A percentile compares a stretch with the other conserved stretches of the same genome.
Evolutionary conservation across 352 stramenopile species (phyloP).

Genomic region (Phytophthora pseudosyringae): DNA sequence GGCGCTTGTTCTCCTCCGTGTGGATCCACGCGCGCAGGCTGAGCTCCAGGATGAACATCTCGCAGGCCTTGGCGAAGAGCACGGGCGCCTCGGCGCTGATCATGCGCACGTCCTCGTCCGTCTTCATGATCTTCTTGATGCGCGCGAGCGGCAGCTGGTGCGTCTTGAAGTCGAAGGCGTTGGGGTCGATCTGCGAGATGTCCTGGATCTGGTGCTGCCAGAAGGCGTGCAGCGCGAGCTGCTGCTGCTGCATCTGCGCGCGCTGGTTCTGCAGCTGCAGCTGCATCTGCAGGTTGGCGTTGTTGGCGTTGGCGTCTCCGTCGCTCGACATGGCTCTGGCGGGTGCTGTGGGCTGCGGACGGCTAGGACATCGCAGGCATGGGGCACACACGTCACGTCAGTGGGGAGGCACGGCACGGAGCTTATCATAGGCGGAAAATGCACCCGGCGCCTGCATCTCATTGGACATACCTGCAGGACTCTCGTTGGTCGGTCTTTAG

Average conservation of each 20-base stretch:
- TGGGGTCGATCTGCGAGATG: constrained; percentile 89
- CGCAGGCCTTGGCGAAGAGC: constrained; percentile 94
- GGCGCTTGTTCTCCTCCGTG: constrained; percentile 94
- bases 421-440: constrained; percentile 80
- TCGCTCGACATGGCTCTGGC: constrained; percentile 60
- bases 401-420: constrained; percentile 23
- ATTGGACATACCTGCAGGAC: constrained; percentile 55
- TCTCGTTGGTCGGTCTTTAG: constrained; percentile 35
- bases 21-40: constrained; percentile 90
- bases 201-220: constrained; percentile 90
- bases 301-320: constrained; percentile 50
- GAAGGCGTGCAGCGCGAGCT: constrained; percentile 86
- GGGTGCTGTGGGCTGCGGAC: neutral
- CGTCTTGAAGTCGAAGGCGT: constrained; percentile 88
- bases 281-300: constrained; percentile 80
- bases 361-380: neutral
- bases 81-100: constrained; percentile 93
- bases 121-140: constrained; percentile 98
- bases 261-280: constrained; percentile 88
- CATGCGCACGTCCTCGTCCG: constrained; percentile 94
- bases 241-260: constrained; percentile 89
- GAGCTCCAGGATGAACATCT: constrained; percentile 95
- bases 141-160: constrained; percentile 92
- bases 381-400: constrained; percentile 19
- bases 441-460: constrained; percentile 46